Evolutionary conservation across 768 basidiomycete genomes (phyloP), one percentile per base, ranked within the genome.

Genomic region (Lactifluus echinatus): DNA sequence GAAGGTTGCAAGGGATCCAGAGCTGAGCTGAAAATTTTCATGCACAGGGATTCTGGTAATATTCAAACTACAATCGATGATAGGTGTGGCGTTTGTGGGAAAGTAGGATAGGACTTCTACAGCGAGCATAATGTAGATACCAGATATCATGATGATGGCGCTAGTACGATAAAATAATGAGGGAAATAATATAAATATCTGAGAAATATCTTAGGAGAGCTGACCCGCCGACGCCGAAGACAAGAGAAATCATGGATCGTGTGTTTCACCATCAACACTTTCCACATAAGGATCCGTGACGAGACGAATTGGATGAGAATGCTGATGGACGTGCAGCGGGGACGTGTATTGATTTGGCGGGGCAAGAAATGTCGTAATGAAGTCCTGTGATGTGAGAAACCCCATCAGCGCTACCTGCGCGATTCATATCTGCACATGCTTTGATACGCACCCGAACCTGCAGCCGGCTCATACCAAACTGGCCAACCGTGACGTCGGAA

Each of bases 251-350:
- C 42, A 46, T 21, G 3, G 29, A 8, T 8, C n/a, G 15, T 29
- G 40, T 33, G 12, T 23, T 8, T 55, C 50, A 10, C 19, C 2
- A 6, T 45, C 55, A 2, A 26, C 15, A 31, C 24, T 8, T 8
- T 55, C 52, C 17, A 24, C 7, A 43, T 47, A 66, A 72, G 82
- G 69, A 59, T 87, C 82, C 1, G 83, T 83, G 36, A 80, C 82
- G 29, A 87, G 65, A 50, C 76, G 73, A 48, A 85, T 79, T 1
- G 81, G 78, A 57, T 80, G 72, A 12, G 71, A 71, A 47, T 81
- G 64, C 64, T 77, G 77, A 17, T 66, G 57, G 23, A 66, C 75
- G 55, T 53, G 63, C 55, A 65, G 69, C 26, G 65, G 77, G 54
- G 62, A 76, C 63, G 39, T 73, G 68, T 63, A 66, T 15, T 71